Evolutionary conservation across 139 green algal species (phyloP).

Genomic region (Chlamydomonas incerta): DNA sequence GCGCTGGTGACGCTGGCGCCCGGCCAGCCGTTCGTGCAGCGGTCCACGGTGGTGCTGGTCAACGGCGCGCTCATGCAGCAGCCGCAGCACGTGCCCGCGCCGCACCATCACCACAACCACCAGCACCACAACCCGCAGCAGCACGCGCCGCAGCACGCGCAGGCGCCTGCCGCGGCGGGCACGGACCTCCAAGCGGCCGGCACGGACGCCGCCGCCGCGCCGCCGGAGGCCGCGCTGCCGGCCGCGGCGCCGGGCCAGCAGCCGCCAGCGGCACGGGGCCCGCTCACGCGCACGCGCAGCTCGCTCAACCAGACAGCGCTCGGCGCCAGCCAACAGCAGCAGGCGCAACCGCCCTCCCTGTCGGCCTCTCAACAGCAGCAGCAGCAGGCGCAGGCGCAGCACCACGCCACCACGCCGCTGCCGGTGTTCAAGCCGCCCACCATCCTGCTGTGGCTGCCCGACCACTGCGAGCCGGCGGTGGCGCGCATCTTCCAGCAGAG

Average conservation of each 20-base stretch:
- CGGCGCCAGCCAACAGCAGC: background rate
- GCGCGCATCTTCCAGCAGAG: conserved; percentile 18
- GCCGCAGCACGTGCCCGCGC: background rate
- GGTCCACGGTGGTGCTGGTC: conserved; percentile 50
- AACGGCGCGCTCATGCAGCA: conserved; percentile 48
- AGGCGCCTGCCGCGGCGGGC: too few species aligned
- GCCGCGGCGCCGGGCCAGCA: too few species aligned
- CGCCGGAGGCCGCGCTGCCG: too few species aligned
- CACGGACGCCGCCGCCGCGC: too few species aligned
- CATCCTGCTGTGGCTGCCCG: conserved; percentile 56
- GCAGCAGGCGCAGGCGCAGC: too few species aligned
- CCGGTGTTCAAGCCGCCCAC: conserved; percentile 50
- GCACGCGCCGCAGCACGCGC: background rate
- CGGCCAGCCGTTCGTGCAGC: conserved; percentile 34
- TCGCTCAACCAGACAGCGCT: too few species aligned
- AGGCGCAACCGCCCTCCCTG: background rate
- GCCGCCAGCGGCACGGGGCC: too few species aligned
- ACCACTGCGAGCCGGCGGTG: conserved; percentile 46
- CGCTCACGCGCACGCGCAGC: background rate
- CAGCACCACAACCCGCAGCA: background rate
- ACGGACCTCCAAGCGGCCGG: too few species aligned
- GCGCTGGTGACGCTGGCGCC: conserved; percentile 44
- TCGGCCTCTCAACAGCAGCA: background rate
- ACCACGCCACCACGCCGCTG: background rate
- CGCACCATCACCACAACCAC: background rate